Evolutionary conservation across 2,329 filamentous ascomycete genomes (phyloP).

Genomic region (Ophiostoma piceae): DNA sequence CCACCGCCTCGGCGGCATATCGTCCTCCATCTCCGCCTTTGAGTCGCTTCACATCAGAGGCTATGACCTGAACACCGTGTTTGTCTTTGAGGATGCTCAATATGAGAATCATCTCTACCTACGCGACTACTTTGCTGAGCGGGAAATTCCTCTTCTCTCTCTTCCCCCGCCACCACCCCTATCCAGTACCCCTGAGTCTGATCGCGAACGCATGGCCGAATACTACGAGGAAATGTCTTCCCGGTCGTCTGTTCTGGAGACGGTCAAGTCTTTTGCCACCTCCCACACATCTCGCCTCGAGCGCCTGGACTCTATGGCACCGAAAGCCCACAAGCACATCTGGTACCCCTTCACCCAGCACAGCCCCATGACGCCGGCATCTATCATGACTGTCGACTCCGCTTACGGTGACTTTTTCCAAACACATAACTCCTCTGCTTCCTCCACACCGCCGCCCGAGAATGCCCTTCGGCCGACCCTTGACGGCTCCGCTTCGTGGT

Average conservation of each 20-base stretch:
- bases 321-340: conserved; percentile 57
- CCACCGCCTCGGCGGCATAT: conserved; percentile 71
- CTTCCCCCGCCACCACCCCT: conserved; percentile 56
- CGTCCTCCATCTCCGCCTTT: conserved; percentile 71
- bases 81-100: conserved; percentile 61
- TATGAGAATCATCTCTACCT: conserved; percentile 68
- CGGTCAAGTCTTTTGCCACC: conserved; percentile 30
- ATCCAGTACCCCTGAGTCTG: conserved; percentile 38
- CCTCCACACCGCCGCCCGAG: background rate
- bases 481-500: conserved; percentile 84
- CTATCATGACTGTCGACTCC: conserved; percentile 72
- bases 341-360: conserved; percentile 91
- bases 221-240: conserved; percentile 55
- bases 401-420: conserved; percentile 77
- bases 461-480: conserved; percentile 59
- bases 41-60: conserved; percentile 74
- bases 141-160: conserved; percentile 52
- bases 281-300: conserved; percentile 51
- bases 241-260: conserved; percentile 48
- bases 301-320: conserved; percentile 56
- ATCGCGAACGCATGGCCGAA: conserved; percentile 51
- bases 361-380: conserved; percentile 52
- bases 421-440: conserved; percentile 31
- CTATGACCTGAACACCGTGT: conserved; percentile 66
- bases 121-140: conserved; percentile 58